Percentiles rank a stretch among this genome's conserved stretches.
Evolutionary conservation across 1,139 yeast genomes (phyloP).

Genomic region (Lodderomyces parapsilosis): DNA sequence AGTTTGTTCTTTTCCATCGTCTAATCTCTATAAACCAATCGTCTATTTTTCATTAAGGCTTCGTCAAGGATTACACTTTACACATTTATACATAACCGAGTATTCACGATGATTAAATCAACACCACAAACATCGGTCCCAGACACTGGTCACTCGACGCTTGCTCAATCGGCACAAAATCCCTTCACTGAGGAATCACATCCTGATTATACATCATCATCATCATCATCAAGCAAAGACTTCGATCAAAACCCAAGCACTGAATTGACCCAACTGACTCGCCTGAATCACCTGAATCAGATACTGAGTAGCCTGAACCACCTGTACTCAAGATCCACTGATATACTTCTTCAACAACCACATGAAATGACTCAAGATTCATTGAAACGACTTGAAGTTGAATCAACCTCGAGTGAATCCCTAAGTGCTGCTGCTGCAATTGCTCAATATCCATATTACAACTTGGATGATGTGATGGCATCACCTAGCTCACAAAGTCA

Average conservation of each 20-base stretch:
- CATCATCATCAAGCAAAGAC: background rate
- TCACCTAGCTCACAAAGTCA: background rate
- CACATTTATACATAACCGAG: too few relatives aligned
- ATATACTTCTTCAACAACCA: background rate
- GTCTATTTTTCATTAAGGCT: background rate
- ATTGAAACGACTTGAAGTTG: constrained; percentile 28
- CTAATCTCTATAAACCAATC: background rate
- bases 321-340: background rate
- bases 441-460: constrained; percentile 34
- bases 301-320: background rate
- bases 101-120: background rate
- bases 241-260: background rate
- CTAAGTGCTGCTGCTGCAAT: background rate
- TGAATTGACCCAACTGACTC: background rate
- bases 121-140: background rate
- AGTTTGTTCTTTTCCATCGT: background rate
- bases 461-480: constrained; percentile 14
- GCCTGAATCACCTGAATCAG: background rate
- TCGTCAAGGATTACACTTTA: too few relatives aligned
- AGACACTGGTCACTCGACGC: background rate
- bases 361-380: constrained; percentile 11
- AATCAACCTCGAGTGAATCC: constrained; percentile 31
- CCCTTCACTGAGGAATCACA: background rate
- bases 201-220: too few relatives aligned
- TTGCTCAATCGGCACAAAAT: background rate